phyloP scores from a whole-genome alignment of 2,329 filamentous ascomycete genomes.

The Akanthomyces muscarius region DNA sequence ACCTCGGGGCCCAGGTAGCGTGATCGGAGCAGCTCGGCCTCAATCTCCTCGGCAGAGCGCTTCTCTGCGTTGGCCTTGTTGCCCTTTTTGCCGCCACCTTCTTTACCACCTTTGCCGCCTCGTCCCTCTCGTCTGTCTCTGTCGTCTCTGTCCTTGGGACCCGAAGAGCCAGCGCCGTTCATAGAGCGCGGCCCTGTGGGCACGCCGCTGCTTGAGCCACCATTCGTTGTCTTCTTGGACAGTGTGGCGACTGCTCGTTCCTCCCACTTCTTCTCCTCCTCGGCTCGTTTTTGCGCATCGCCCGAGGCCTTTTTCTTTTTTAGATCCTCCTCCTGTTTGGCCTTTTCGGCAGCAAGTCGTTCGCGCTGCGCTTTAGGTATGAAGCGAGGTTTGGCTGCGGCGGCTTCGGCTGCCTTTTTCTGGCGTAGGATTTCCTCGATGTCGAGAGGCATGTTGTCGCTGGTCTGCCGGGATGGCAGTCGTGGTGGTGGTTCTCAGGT shows the following conservation, averaged over 20 bases:
- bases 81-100: slow-evolving; percentile 31
- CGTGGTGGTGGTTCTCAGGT: background rate
- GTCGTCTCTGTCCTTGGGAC: slow-evolving; percentile 29
- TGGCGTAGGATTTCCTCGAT: slow-evolving; percentile 81
- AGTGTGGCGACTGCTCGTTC: slow-evolving; percentile 27
- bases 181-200: slow-evolving; percentile 66
- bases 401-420: slow-evolving; percentile 81
- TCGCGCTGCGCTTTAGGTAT: slow-evolving; percentile 80
- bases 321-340: slow-evolving; percentile 63
- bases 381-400: slow-evolving; percentile 83
- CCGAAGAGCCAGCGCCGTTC: slow-evolving; percentile 38
- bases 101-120: slow-evolving; percentile 30
- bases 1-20: slow-evolving; percentile 90
- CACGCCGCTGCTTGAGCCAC: slow-evolving; percentile 31
- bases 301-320: slow-evolving; percentile 46
- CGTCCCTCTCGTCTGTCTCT: slow-evolving; percentile 49
- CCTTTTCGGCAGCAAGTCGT: slow-evolving; percentile 72
- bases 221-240: slow-evolving; percentile 25
- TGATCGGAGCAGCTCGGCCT: slow-evolving; percentile 69
- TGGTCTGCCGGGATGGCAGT: background rate
- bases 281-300: slow-evolving; percentile 67
- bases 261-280: slow-evolving; percentile 50
- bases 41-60: slow-evolving; percentile 56
- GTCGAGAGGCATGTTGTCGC: slow-evolving; percentile 51
- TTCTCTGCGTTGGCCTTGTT: slow-evolving; percentile 34